phyloP scores from a whole-genome alignment of 1,284 basidiomycete genomes.

The Cerioporus squamosus region DNA sequence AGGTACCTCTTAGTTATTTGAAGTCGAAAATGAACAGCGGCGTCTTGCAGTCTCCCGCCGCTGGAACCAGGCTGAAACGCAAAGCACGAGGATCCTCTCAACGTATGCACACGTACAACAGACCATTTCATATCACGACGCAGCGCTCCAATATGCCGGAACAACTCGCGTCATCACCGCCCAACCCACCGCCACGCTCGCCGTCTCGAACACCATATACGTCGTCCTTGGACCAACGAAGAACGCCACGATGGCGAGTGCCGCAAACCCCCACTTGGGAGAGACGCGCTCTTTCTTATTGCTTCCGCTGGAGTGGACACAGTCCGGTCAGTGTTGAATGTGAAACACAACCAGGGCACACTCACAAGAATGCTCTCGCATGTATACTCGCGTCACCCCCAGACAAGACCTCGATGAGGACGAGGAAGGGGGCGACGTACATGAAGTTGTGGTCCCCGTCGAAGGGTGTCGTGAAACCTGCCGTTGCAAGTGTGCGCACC shows the following conservation, averaged over 20 bases:
- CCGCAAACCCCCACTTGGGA: conserved; percentile 38
- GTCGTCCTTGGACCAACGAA: conserved; percentile 61
- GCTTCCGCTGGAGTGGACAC: not conserved
- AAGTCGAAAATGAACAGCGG: no score
- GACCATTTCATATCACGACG: conserved; percentile 1
- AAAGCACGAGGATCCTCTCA: no score
- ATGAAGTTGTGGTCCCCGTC: conserved; percentile 79
- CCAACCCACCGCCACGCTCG: conserved; percentile 31
- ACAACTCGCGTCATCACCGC: conserved; percentile 27
- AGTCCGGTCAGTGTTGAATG: no score
- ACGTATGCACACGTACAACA: not conserved
- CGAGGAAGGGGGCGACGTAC: conserved; percentile 67
- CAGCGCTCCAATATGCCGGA: conserved; percentile 27
- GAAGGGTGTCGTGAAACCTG: conserved; percentile 76
- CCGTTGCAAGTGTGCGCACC: conserved; percentile 81
- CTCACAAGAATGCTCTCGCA: conserved; percentile 19
- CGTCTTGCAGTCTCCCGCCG: no score
- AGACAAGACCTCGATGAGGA: conserved; percentile 58
- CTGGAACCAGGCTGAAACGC: no score
- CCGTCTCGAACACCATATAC: conserved; percentile 62
- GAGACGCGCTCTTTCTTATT: conserved; percentile 13
- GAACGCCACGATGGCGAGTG: conserved; percentile 58
- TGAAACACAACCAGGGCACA: not conserved
- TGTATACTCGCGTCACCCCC: conserved; percentile 14
- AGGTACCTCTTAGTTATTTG: no score